Conservation (phyloP, 2,329 filamentous ascomycete genomes). For the Monilinia fructicola region DNA sequence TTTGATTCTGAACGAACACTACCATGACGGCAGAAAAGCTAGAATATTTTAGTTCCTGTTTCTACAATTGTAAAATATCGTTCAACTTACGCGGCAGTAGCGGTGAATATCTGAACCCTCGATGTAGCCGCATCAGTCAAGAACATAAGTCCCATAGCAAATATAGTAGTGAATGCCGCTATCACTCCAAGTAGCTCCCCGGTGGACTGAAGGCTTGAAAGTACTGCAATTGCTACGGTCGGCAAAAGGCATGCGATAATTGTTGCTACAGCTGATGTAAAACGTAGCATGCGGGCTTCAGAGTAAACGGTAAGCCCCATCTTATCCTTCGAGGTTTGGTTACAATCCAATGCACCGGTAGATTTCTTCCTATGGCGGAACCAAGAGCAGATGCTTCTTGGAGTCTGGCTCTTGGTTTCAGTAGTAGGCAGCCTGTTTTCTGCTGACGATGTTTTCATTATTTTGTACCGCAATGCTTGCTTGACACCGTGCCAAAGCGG, state of each 20-base stretch:
- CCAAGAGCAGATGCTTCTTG: not conserved
- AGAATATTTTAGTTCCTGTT: not conserved
- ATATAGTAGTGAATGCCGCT: conserved; percentile 29
- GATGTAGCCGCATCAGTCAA: conserved; percentile 26
- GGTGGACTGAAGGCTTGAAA: conserved; percentile 25
- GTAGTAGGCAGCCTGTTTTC: not conserved
- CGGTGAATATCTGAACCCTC: conserved; percentile 32
- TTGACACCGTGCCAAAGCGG: conserved; percentile 26
- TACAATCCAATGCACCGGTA: not conserved
- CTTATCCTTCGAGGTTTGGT: not conserved
- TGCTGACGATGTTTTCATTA: not conserved
- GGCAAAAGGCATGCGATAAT: conserved; percentile 31
- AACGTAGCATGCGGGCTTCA: conserved; percentile 8
- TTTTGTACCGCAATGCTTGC: not conserved
- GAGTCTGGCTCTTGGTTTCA: not conserved
- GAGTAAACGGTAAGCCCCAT: conserved; percentile 14
- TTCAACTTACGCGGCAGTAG: conserved; percentile 34
- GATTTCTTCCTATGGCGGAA: not conserved
- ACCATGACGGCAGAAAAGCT: conserved; percentile 33
- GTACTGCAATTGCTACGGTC: conserved; percentile 28
- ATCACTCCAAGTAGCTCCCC: conserved; percentile 26
- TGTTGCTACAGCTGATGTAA: conserved; percentile 29
- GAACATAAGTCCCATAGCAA: conserved; percentile 30
- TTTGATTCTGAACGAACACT: conserved; percentile 31
- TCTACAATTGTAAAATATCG: not conserved